These are phyloP conservation scores for Puccinellia tenuiflora DNA, from an alignment of 176 grass and related monocot genomes.

Conservation along the genomic window DNA sequence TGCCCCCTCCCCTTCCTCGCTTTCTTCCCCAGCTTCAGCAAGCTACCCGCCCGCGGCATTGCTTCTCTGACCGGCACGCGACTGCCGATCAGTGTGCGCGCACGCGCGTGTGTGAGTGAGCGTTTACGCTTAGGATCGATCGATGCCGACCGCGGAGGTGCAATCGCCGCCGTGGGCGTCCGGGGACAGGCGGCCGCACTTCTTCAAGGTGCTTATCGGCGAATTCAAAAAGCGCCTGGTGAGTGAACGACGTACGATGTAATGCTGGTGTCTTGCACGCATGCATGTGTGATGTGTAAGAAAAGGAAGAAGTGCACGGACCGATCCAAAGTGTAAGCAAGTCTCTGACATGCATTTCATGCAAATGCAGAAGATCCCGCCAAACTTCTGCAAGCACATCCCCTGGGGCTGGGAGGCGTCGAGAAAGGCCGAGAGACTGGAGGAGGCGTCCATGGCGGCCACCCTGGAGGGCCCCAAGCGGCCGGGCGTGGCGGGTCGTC, in stretches of 20 bases:
- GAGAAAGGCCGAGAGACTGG: slow-evolving; percentile 25
- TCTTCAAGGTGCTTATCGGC: slow-evolving; percentile 93
- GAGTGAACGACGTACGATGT: slow-evolving; percentile 17
- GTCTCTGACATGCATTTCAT: not conserved
- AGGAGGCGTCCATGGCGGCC: slow-evolving; percentile 35
- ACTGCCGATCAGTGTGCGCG: not conserved
- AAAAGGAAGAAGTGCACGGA: too few relatives aligned
- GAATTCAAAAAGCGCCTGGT: slow-evolving; percentile 73
- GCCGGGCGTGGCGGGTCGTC: slow-evolving; percentile 53
- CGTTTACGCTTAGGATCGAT: not conserved
- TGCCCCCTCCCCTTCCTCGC: not conserved
- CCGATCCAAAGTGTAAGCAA: not conserved
- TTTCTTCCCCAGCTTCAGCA: not conserved
- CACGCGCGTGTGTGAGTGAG: not conserved
- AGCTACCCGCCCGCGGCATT: not conserved
- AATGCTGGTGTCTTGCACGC: not conserved
- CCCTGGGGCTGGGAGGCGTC: slow-evolving; percentile 38
- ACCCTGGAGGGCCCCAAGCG: slow-evolving; percentile 67
- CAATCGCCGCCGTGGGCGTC: slow-evolving; percentile 20
- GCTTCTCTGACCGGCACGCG: not conserved
- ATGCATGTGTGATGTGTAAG: too few relatives aligned
- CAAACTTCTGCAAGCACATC: slow-evolving; percentile 77
- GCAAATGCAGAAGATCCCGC: slow-evolving; percentile 66
- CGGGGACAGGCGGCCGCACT: slow-evolving; percentile 58
- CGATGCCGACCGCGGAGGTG: slow-evolving; percentile 21